phyloP scores from a whole-genome alignment of 495 filamentous ascomycete genomes.

The Thermothielavioides terrestris region DNA sequence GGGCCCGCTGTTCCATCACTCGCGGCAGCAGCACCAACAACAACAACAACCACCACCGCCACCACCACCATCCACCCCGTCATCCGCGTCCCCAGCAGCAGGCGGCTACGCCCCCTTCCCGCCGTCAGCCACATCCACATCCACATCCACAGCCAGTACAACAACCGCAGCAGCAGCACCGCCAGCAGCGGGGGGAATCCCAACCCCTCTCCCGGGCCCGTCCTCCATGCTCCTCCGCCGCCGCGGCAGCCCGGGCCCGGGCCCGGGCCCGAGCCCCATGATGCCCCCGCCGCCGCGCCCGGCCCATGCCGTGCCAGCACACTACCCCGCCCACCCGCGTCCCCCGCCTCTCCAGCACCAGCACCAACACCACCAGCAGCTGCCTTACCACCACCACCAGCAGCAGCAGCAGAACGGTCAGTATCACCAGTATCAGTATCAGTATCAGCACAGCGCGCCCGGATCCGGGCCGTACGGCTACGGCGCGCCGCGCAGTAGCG shows the following conservation, averaged over 20 bases:
- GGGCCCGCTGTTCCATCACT: constrained; percentile 5
- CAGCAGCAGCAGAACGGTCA: not conserved
- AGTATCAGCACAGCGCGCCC: no score
- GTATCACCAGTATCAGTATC: no score
- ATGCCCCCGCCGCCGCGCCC: not conserved
- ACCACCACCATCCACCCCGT: constrained; percentile 8
- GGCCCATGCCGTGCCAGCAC: not conserved
- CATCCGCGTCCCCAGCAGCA: constrained; percentile 10
- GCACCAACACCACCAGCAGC: not conserved
- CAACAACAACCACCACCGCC: not conserved
- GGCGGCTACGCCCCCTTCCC: no score
- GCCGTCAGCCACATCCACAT: constrained; percentile 7
- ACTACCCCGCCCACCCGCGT: not conserved
- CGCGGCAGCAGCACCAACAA: not conserved
- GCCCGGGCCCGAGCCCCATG: not conserved
- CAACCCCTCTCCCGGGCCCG: not conserved
- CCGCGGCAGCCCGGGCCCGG: constrained; percentile 2
- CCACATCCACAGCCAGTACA: constrained; percentile 12
- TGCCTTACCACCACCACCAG: not conserved
- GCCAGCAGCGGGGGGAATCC: not conserved
- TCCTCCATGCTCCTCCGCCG: not conserved
- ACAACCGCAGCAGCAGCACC: not conserved
- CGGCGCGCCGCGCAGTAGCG: no score
- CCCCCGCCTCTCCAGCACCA: not conserved
- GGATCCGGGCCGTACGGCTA: no score